Evolutionary conservation across 306 rosid genomes (phyloP), one percentile per base, ranked within the genome.

Genomic region (Cyclanthera cordifolia): DNA sequence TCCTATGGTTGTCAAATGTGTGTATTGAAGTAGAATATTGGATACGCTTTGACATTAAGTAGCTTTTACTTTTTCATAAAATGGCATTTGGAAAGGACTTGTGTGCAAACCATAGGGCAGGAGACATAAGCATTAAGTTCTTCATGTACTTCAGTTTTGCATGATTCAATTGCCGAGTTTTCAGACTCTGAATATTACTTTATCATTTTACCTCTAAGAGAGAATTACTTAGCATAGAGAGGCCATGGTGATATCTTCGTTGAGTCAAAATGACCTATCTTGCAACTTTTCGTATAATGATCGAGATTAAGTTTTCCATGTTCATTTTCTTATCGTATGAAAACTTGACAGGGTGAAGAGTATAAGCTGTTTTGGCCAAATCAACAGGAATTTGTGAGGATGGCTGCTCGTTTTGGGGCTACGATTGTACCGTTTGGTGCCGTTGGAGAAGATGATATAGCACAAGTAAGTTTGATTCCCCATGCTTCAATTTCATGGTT

Each of bases 401-500:
- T 87, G 96, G 99, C 99, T 1, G 96, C 96, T 28, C 85, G 77
- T 19, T 93, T 93, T 76, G 96, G 95, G 24, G 99, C 95, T 65
- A 90, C 91, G 19, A 87, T 93, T 78, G 95, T 93, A 48, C 99
- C 99, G 24, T 93, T 93, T 77, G 99, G 90, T 71, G 86, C 84
- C 48, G 99, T 93, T 9, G 99, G 99, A 15, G 96, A 87, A 86
- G 99, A 93, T 65, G 99, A 93, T 79, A 1, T 93, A 7, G 67
- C 80, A 32, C 78, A 90, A 37, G 99, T 90, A 83, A 69, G 91
- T 77, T 79, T 54, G 24, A 58, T 12, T 19, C 73, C 64, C 75
- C 46, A 70, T 48, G 37, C 37, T 32, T 49, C 8, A 23, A 41
- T 63, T 20, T 34, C 2, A 63, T 63, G 4, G 17, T 37, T 21